Percentiles rank a stretch among this genome's conserved stretches.
phyloP scores from a whole-genome alignment of 345 rosid genomes.

The Hibiscus trionum region DNA sequence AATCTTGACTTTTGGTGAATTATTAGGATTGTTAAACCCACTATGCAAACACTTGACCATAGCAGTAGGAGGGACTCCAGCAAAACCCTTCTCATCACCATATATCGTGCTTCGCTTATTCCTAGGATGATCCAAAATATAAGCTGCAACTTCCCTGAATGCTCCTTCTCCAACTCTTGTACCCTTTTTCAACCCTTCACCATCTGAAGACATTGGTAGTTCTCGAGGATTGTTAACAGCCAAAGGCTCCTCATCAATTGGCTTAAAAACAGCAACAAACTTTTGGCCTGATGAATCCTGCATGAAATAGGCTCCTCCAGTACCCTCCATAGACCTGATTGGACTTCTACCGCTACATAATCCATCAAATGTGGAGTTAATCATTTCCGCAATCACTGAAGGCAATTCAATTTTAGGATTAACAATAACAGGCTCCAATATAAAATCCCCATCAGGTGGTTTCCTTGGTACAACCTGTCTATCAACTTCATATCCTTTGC shows the following conservation, averaged over 20 bases:
- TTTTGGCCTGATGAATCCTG: slow-evolving; percentile 48
- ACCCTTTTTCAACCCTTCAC: slow-evolving; percentile 88
- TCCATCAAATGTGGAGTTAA: slow-evolving; percentile 50
- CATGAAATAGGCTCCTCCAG: slow-evolving; percentile 92
- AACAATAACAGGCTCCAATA: slow-evolving; percentile 48
- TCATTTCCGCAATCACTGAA: slow-evolving; percentile 37
- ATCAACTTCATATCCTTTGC: slow-evolving; percentile 12
- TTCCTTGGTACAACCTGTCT: slow-evolving; percentile 12
- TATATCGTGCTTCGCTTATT: slow-evolving; percentile 19
- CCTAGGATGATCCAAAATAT: slow-evolving; percentile 65
- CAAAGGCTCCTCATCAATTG: slow-evolving; percentile 81
- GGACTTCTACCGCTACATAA: slow-evolving; percentile 53
- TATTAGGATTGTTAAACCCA: slow-evolving; percentile 60
- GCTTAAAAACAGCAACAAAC: slow-evolving; percentile 75
- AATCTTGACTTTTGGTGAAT: slow-evolving; percentile 36
- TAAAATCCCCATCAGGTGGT: slow-evolving; percentile 20
- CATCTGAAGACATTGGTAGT: slow-evolving; percentile 51
- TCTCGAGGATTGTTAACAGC: slow-evolving; percentile 76
- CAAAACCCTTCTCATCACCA: slow-evolving; percentile 50
- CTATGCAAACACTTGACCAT: slow-evolving; percentile 70
- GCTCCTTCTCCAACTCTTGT: slow-evolving; percentile 89
- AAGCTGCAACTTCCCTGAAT: slow-evolving; percentile 83
- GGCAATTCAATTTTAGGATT: slow-evolving; percentile 34
- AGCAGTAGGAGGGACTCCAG: slow-evolving; percentile 78
- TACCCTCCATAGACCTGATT: slow-evolving; percentile 60